Evolutionary conservation across 805 yeast genomes (phyloP), one percentile per base, ranked within the genome.

Genomic region (Novakomyces olei): DNA sequence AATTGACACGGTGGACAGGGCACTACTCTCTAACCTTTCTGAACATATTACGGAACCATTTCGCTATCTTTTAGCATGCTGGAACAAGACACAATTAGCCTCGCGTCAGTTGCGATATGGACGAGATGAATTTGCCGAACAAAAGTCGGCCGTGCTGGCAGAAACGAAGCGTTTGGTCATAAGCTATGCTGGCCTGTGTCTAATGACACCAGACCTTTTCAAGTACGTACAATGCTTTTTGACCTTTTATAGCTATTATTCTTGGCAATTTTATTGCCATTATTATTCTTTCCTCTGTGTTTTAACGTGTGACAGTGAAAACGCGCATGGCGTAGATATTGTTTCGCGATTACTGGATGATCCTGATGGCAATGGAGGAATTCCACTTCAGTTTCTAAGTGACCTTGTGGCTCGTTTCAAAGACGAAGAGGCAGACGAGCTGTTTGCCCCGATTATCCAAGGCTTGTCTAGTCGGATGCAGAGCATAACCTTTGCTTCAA

Each of bases 401-500:
- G 73, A 68, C 28, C 58, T 77, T 19, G 48, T 76, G 10, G 51
- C 57, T 22, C 58, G 70, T 35, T 65, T 83, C 6, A 57, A 63
- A 16, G 76, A 71, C 35, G 80, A 77, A 44, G 91, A 71, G 0
- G 48, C 72, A 5, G 40, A 65, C 5, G 88, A 73, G 14, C 57
- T 78, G 20, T 50, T 74, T 37, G 63, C 65, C 37, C 56, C 64
- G 4, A 51, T 76, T 15, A 47, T 64, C 29, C 47, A 49, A 15
- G 27, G 39, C 40, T 15, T 49, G 67, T 30, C 58, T 68, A 9
- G 40, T 43, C 22, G 50, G 46, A 33, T 54, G 51, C 19, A 36
- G 44, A 19, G 38, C 7, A 16, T 41, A 14, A 34, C 44, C n/a
- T 36, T 44, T 35, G 37, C 32, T 10, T 42, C 39, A 19, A 26